phyloP scores from a whole-genome alignment of 306 rosid species.

The Hylodesmum podocarpum region DNA sequence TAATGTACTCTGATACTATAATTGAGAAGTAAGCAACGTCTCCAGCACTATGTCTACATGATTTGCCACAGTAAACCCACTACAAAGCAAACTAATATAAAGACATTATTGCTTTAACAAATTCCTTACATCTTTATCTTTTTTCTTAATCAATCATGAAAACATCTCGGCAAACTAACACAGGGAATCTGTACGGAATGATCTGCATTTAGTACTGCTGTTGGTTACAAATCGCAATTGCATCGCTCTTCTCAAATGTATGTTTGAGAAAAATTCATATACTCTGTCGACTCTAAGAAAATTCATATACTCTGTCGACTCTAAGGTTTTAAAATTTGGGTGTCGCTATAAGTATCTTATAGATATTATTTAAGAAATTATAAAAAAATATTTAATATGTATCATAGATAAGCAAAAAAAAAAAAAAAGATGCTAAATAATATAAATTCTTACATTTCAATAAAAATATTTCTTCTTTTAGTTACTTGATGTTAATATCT shows the following conservation, averaged over 20 bases:
- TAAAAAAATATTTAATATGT: no score
- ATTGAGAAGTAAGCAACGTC: constrained; percentile 4
- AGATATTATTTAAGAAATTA: no score
- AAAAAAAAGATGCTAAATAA: no score
- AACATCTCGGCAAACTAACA: constrained; percentile 18
- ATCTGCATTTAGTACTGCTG: background rate
- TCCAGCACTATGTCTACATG: background rate
- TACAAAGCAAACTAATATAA: background rate
- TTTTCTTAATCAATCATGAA: constrained; percentile 22
- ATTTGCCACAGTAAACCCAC: constrained; percentile 23
- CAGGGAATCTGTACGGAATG: constrained; percentile 23
- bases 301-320: no score
- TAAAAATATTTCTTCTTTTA: no score
- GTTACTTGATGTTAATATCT: no score
- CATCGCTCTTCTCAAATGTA: background rate
- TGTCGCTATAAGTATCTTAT: no score
- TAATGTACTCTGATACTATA: background rate
- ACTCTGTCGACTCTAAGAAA: no score
- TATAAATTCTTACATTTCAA: no score
- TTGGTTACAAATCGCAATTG: background rate
- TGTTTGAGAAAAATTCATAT: background rate
- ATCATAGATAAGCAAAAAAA: no score
- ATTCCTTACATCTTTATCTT: constrained; percentile 13
- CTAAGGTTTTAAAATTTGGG: no score
- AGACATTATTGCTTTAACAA: constrained; percentile 25